Conservation (phyloP, 129 eudicot genomes). For the sunflower (Helianthus annuus) region DNA sequence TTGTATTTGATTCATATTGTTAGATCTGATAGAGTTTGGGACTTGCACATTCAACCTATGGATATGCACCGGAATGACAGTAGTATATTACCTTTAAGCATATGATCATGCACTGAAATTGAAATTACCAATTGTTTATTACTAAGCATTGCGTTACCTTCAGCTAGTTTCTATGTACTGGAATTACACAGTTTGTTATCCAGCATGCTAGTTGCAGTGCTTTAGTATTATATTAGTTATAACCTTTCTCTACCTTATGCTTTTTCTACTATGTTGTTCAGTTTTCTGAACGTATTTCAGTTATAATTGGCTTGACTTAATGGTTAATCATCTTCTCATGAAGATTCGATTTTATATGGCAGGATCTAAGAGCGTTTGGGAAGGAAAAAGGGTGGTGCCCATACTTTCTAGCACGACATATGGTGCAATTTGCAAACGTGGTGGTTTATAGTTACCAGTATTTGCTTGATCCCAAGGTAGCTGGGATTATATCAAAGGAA, state of each 20-base stretch:
- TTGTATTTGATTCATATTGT: no score
- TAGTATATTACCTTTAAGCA: neutral
- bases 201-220: neutral
- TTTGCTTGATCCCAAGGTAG: conserved; percentile 97
- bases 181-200: neutral
- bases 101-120: neutral
- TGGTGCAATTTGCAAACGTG: conserved; percentile 96
- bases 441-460: conserved; percentile 98
- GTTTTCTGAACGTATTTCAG: neutral
- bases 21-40: no score
- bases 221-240: no score
- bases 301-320: neutral
- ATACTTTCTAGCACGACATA: conserved; percentile 86
- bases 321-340: neutral
- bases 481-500: conserved; percentile 92
- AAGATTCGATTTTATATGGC: conserved; percentile 22
- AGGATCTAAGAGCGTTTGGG: conserved; percentile 88
- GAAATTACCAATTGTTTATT: neutral
- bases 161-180: neutral
- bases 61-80: neutral
- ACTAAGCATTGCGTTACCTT: conserved; percentile 9
- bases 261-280: neutral
- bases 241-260: no score
- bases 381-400: conserved; percentile 96
- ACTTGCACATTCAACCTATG: neutral